phyloP scores from a whole-genome alignment of 768 basidiomycete genomes.

The Ramaria sp. region DNA sequence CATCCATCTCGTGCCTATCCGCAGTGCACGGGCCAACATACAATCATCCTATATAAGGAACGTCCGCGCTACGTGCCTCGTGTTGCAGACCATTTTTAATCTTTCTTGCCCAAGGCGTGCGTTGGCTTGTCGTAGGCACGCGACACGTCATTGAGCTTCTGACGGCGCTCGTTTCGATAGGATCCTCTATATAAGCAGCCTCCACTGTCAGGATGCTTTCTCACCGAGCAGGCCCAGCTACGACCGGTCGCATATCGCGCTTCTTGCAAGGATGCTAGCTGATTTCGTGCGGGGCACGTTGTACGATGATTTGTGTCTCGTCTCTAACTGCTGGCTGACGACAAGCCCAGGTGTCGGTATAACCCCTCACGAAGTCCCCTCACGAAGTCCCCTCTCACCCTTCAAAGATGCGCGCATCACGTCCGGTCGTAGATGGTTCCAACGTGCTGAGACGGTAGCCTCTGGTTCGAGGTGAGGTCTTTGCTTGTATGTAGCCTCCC shows the following conservation, averaged over 20 bases:
- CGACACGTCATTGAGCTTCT: neutral
- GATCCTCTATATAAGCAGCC: neutral
- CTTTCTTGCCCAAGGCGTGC: neutral
- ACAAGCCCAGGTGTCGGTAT: too few relatives aligned
- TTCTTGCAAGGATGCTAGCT: constrained; percentile 6
- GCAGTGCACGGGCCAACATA: neutral
- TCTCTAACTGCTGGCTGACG: neutral
- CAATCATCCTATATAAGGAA: neutral
- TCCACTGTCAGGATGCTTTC: neutral
- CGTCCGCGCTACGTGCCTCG: neutral
- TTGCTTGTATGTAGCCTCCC: neutral
- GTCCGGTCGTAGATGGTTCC: constrained; percentile 3
- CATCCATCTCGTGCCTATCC: neutral
- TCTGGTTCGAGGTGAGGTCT: neutral
- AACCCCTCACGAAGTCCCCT: too few relatives aligned
- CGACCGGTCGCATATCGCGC: constrained; percentile 5
- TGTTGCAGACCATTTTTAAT: neutral
- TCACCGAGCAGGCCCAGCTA: constrained; percentile 5
- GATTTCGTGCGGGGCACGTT: neutral
- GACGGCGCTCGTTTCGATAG: neutral
- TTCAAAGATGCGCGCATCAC: constrained; percentile 1
- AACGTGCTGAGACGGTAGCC: neutral
- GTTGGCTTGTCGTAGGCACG: neutral
- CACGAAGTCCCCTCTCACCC: constrained; percentile 4
- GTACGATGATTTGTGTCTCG: neutral